Conservation (phyloP, 2,329 filamentous ascomycete genomes). For the Lachnellula subtilissima region DNA sequence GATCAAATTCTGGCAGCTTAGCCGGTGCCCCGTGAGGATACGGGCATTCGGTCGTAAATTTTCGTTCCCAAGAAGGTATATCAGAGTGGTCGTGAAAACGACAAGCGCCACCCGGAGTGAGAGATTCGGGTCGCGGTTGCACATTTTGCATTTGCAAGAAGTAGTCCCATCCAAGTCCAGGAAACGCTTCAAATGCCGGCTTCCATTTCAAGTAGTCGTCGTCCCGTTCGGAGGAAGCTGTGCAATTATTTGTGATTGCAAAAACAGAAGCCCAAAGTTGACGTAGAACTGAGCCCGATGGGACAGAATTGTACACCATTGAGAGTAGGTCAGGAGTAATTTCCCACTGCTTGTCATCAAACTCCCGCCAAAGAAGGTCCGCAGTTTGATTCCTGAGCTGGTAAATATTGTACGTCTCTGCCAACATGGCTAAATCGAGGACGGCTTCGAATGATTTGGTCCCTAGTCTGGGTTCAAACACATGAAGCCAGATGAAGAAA, state of each 20-base stretch:
- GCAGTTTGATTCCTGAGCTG: conserved; percentile 10
- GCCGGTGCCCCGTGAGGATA: neutral
- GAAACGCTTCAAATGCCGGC: neutral
- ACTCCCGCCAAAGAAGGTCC: neutral
- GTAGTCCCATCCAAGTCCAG: conserved; percentile 8
- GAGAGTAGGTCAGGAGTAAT: conserved; percentile 1
- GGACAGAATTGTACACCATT: conserved; percentile 4
- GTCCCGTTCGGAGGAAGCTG: neutral
- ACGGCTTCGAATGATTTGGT: conserved; percentile 1
- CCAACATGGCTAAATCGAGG: conserved; percentile 3
- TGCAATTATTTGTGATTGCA: neutral
- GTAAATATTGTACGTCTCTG: conserved; percentile 5
- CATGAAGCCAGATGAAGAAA: conserved; percentile 10
- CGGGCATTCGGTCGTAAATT: neutral
- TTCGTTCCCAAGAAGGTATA: neutral
- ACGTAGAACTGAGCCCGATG: conserved; percentile 1
- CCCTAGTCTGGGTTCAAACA: conserved; percentile 1
- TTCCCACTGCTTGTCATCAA: neutral
- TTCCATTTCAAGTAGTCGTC: neutral
- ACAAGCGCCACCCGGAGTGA: neutral
- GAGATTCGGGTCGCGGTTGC: neutral
- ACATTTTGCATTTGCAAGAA: neutral
- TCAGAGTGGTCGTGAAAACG: conserved; percentile 5
- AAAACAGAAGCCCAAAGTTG: conserved; percentile 2
- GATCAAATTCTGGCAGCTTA: neutral